Evolutionary conservation across 2,329 filamentous ascomycete genomes (phyloP), one percentile per base, ranked within the genome.

Genomic region (Sporothrix euskadiensis): DNA sequence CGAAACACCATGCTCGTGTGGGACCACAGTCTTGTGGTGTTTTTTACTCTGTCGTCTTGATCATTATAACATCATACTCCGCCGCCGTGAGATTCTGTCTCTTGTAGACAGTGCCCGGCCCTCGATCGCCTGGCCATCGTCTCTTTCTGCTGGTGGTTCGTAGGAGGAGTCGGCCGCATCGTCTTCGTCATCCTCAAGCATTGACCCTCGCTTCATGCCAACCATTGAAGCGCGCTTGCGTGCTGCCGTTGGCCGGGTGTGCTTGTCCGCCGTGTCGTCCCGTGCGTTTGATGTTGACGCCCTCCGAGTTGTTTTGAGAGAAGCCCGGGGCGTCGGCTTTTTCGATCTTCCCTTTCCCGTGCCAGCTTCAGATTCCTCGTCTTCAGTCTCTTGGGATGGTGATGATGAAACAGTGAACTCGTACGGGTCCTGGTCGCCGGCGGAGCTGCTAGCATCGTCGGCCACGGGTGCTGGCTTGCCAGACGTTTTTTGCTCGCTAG

Each of bases 61-160:
- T 75, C 68, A 65, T 86, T 82, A 88, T 80, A 89, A 79, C 87
- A 89, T 88, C 86, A 88, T 89, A 78, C 87, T 89, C 77, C 87
- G 83, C 76, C 88, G 82, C 78, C 87, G 82, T 73, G 83, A 83
- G 78, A 82, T 73, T 78, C 79, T 79, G 70, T 82, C 81, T 49
- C 77, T 77, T 14, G 75, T 74, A 4, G 76, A 75, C 26, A 76
- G 57, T 1, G 75, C 63, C 19, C 72, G 77, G 4, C 75, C 79
- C 35, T 79, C 78, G 12, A n/a, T 65, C 5, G 57, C 59, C 19
- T 56, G 26, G 2, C 10, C 35, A 3, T 61, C 71, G 14, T 30
- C 49, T 52, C 61, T 78, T 1, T 80, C 78, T 2, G 76, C 79
- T 8, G 66, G 73, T 75, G 47, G 78, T 41, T 77, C 76, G 49